phyloP scores from a whole-genome alignment of 164 flowering plant genomes.

The Echeveria elegans region DNA sequence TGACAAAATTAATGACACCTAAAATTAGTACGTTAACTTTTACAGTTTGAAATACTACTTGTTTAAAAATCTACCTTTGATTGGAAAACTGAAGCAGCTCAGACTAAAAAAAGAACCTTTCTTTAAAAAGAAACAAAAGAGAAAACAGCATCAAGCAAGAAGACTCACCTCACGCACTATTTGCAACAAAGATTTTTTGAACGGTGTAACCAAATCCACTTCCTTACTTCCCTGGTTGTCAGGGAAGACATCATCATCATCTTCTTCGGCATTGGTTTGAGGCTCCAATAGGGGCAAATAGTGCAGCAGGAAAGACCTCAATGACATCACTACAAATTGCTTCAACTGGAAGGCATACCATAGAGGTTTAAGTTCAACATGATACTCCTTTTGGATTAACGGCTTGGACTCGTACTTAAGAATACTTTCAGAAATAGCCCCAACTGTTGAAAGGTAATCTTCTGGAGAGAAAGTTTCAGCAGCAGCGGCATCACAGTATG shows the following conservation, averaged over 20 bases:
- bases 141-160: no score
- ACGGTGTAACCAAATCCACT: slow-evolving; percentile 68
- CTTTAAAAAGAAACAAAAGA: no score
- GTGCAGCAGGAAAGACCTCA: slow-evolving; percentile 70
- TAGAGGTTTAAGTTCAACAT: slow-evolving; percentile 63
- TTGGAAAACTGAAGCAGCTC: no score
- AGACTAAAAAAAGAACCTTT: no score
- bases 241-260: slow-evolving; percentile 68
- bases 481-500: slow-evolving; percentile 58
- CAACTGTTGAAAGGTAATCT: slow-evolving; percentile 41
- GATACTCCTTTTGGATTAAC: slow-evolving; percentile 52
- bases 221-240: slow-evolving; percentile 36
- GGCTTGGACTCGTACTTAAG: slow-evolving; percentile 25
- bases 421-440: slow-evolving; percentile 24
- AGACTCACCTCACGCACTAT: slow-evolving; percentile 66
- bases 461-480: slow-evolving; percentile 28
- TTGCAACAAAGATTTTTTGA: slow-evolving; percentile 75
- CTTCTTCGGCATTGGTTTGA: slow-evolving; percentile 33
- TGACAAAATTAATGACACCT: background rate
- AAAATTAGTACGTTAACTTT: no score
- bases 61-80: no score
- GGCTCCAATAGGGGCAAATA: slow-evolving; percentile 94
- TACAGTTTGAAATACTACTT: no score
- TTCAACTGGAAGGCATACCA: slow-evolving; percentile 70
- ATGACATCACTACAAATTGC: slow-evolving; percentile 52